phyloP scores from a whole-genome alignment of 2,329 filamentous ascomycete genomes.

The Scytalidium sp. region DNA sequence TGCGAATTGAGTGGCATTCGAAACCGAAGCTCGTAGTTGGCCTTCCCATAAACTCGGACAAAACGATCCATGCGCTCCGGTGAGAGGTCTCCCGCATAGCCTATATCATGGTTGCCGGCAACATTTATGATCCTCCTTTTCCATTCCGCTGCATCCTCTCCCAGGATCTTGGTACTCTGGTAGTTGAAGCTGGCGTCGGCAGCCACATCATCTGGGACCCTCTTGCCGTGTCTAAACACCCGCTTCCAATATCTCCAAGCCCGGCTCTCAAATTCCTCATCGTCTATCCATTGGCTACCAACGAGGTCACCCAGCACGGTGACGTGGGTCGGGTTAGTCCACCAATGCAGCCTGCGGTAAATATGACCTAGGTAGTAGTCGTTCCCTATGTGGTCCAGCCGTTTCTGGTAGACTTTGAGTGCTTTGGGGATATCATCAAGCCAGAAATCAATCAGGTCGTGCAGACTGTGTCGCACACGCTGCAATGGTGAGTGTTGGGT shows the following conservation, averaged over 20 bases:
- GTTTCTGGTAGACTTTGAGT: constrained; percentile 69
- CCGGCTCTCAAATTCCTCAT: constrained; percentile 77
- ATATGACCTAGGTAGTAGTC: constrained; percentile 94
- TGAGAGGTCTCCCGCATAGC: constrained; percentile 90
- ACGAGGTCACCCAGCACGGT: constrained; percentile 87
- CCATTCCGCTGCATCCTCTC: constrained; percentile 57
- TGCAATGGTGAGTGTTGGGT: constrained; percentile 46
- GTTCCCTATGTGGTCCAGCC: constrained; percentile 86
- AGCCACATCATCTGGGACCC: constrained; percentile 57
- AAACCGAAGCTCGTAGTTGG: constrained; percentile 87
- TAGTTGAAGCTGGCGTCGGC: constrained; percentile 42
- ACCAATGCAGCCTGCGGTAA: constrained; percentile 81
- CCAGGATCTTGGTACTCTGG: constrained; percentile 22
- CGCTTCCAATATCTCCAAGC: constrained; percentile 75
- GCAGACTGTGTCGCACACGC: constrained; percentile 49
- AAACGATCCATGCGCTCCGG: constrained; percentile 74
- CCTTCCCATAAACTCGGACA: constrained; percentile 78
- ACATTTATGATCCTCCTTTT: constrained; percentile 79
- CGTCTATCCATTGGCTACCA: constrained; percentile 90
- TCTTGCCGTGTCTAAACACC: constrained; percentile 68
- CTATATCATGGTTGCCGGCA: constrained; percentile 93
- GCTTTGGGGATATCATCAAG: constrained; percentile 67
- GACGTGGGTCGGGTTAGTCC: constrained; percentile 80
- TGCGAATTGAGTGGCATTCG: constrained; percentile 46
- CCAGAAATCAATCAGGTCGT: constrained; percentile 59